These are phyloP conservation scores for Cryoendolithus antarcticus DNA, from an alignment of 2,329 filamentous ascomycete genomes.

Conservation along the genomic window DNA sequence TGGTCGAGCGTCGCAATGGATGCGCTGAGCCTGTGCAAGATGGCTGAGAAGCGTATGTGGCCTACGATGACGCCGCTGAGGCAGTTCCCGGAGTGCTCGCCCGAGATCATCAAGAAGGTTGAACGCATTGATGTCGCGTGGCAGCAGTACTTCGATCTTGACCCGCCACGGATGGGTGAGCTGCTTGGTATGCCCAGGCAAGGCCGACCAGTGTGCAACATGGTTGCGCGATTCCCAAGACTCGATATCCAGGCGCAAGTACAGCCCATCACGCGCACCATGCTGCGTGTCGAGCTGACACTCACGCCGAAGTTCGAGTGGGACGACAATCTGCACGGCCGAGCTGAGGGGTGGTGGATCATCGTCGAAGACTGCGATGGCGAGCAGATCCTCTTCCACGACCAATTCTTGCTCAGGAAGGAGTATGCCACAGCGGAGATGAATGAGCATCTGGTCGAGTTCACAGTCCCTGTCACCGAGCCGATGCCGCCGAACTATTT, in stretches of 20 bases:
- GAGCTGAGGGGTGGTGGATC: slow-evolving; percentile 91
- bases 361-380: slow-evolving; percentile 95
- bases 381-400: slow-evolving; percentile 88
- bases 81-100: slow-evolving; percentile 72
- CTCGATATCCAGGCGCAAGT: slow-evolving; percentile 88
- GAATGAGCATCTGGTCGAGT: slow-evolving; percentile 90
- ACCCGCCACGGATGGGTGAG: slow-evolving; percentile 92
- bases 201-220: slow-evolving; percentile 68
- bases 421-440: slow-evolving; percentile 76
- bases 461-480: slow-evolving; percentile 91
- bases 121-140: slow-evolving; percentile 92
- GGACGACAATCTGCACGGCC: slow-evolving; percentile 81
- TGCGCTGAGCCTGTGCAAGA: slow-evolving; percentile 90
- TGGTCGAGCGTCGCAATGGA: slow-evolving; percentile 90
- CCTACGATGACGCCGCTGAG: slow-evolving; percentile 93
- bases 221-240: slow-evolving; percentile 86
- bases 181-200: slow-evolving; percentile 81
- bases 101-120: slow-evolving; percentile 80
- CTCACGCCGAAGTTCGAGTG: slow-evolving; percentile 93
- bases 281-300: slow-evolving; percentile 79
- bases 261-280: slow-evolving; percentile 85
- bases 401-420: slow-evolving; percentile 81
- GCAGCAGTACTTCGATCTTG: slow-evolving; percentile 88
- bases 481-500: slow-evolving; percentile 99
- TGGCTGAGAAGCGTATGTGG: slow-evolving; percentile 99